These are phyloP conservation scores for Tricholoma saponaceum DNA, from an alignment of 768 basidiomycete species.

Conservation along the genomic window DNA sequence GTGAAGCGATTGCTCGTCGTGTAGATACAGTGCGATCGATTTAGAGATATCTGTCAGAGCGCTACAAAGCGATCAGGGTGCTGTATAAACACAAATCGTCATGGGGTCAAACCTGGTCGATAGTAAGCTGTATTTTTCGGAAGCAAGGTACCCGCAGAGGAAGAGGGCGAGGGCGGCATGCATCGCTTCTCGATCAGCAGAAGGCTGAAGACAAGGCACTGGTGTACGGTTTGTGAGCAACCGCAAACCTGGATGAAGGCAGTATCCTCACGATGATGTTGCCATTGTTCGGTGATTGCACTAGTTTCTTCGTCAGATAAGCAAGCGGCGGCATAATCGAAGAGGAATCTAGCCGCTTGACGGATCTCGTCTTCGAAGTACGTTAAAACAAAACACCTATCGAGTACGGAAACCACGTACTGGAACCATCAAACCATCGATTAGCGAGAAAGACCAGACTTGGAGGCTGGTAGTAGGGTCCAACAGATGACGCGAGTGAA, in stretches of 20 bases:
- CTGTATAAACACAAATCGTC: background rate
- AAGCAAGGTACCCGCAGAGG: slow-evolving; percentile 78
- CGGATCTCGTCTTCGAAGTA: slow-evolving; percentile 60
- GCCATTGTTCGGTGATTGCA: slow-evolving; percentile 17
- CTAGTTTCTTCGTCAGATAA: slow-evolving; percentile 67
- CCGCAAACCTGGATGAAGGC: background rate
- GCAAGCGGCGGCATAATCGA: slow-evolving; percentile 68
- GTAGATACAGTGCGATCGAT: slow-evolving; percentile 74
- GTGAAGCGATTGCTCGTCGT: slow-evolving; percentile 65
- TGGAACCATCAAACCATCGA: slow-evolving; percentile 71
- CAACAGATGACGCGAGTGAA: slow-evolving; percentile 60
- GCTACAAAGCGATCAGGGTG: slow-evolving; percentile 33
- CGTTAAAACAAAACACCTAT: background rate
- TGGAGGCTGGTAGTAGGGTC: slow-evolving; percentile 58
- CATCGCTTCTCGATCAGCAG: slow-evolving; percentile 53
- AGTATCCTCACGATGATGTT: background rate
- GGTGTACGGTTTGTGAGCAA: slow-evolving; percentile 51
- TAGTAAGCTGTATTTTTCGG: slow-evolving; percentile 74
- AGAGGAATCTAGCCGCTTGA: slow-evolving; percentile 70
- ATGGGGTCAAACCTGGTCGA: slow-evolving; percentile 53
- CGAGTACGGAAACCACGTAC: slow-evolving; percentile 35
- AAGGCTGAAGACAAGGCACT: slow-evolving; percentile 64
- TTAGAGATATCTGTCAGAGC: slow-evolving; percentile 80
- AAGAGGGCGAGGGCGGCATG: slow-evolving; percentile 70
- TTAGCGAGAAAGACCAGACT: slow-evolving; percentile 69